Evolutionary conservation across 176 grass and related monocot genomes (phyloP).

Genomic region (Ampelocalamus luodianensis): DNA sequence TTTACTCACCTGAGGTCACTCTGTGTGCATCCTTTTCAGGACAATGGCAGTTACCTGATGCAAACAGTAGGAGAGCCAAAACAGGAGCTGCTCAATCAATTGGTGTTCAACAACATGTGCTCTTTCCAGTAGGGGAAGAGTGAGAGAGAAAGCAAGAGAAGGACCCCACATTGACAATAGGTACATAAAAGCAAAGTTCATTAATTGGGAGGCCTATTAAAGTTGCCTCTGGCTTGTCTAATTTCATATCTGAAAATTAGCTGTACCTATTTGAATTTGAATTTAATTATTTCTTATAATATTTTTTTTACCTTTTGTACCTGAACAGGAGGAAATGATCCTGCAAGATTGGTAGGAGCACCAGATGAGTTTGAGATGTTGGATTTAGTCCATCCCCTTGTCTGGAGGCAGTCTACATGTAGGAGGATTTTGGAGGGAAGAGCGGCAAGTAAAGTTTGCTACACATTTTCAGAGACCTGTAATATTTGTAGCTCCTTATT

Average conservation of each 20-base stretch:
- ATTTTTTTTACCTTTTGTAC: not conserved
- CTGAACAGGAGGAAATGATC: slow-evolving; percentile 57
- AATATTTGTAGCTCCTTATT: slow-evolving; percentile 46
- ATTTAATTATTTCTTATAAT: not conserved
- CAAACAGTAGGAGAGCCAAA: slow-evolving; percentile 70
- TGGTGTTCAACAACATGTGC: slow-evolving; percentile 75
- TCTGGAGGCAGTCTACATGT: slow-evolving; percentile 53
- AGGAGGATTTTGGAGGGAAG: slow-evolving; percentile 30
- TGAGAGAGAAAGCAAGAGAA: slow-evolving; percentile 10
- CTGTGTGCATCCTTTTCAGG: slow-evolving; percentile 48
- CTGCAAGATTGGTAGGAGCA: slow-evolving; percentile 55
- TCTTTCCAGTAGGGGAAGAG: slow-evolving; percentile 77
- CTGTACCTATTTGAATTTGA: not conserved
- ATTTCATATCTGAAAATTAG: slow-evolving; percentile 26
- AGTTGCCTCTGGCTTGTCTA: slow-evolving; percentile 15
- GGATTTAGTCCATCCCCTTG: slow-evolving; percentile 68
- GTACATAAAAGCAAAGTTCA: slow-evolving; percentile 52
- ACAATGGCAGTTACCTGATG: slow-evolving; percentile 62
- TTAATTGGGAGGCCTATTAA: slow-evolving; percentile 45
- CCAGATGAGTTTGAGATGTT: slow-evolving; percentile 74
- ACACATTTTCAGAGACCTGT: slow-evolving; percentile 41
- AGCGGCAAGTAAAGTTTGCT: slow-evolving; percentile 43
- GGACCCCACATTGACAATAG: slow-evolving; percentile 64
- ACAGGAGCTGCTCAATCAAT: slow-evolving; percentile 72
- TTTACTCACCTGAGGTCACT: slow-evolving; percentile 41